Base-by-base conservation (phyloP, 108 stramenopile genomes). In the Phaeodactylum tricornutum region DNA sequence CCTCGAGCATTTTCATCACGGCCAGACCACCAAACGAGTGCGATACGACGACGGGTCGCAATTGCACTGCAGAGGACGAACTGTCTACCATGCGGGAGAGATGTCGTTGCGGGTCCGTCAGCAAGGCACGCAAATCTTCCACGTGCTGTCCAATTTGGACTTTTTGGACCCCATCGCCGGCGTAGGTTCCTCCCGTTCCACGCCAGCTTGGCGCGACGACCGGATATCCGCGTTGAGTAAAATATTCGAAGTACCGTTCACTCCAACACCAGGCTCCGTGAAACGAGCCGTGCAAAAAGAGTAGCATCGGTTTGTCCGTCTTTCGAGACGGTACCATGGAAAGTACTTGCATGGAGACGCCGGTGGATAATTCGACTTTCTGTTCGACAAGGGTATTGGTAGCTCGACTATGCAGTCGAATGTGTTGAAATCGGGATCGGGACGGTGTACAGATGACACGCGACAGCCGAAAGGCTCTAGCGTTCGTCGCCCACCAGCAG, bases 251-350 rank as follows among this genome's bases (percentile, higher is more conserved):
- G 41, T 42, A 84, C 14, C 54, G 33, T 43, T 79, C 73, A 1
- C 65, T 26, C 72, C 74, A 84, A 58, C 83, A 84, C 83, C 83
- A 84, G 20, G 69, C 61, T 21, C 64, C 64, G 50, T 84, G 83
- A 58, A 79, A 84, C 25, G 75, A 72, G 15, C 83, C 83, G 48
- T 84, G 83, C 14, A 84, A 27, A 51, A 79, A 78, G 5, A 84
- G 9, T 11, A 84, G 30, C 3, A 71, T 68, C 17, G 77, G 74
- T 30, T 72, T 70, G 46, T 22, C 20, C 6, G 32, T 21, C 8
- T 2, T 11, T 2, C 30, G 22, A 7, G 23, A 12, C 12, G 47
- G 47, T 22, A 47, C 7, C 15, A 17, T 11, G 1, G 37, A 61
- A 3, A 53, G 19, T 3, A 69, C 50, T 54, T 62, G 48, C 43